A percentile compares a stretch with the other conserved stretches of the same genome.
Conservation (phyloP, 176 grass and related monocot genomes). For the Rhipidocladum racemiflorum region DNA sequence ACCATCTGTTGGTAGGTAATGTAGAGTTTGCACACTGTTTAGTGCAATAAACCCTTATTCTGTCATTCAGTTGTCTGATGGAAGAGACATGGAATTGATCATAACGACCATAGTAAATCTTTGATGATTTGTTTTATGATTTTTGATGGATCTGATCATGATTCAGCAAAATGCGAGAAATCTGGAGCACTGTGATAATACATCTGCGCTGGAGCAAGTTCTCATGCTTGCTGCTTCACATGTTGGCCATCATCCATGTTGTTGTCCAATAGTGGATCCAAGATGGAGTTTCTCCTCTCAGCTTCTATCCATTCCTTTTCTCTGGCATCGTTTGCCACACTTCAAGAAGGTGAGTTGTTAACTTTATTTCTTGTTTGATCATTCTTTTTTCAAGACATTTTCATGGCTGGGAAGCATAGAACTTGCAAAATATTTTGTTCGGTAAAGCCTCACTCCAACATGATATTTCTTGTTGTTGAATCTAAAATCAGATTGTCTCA, state of each 20-base stretch:
- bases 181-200: conserved; percentile 24
- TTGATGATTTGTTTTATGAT: conserved; percentile 1
- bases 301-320: conserved; percentile 84
- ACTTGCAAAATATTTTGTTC: conserved; percentile 20
- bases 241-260: conserved; percentile 54
- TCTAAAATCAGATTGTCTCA: not conserved
- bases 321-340: conserved; percentile 79
- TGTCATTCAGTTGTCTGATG: conserved; percentile 19
- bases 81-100: not conserved
- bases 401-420: conserved; percentile 9
- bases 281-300: conserved; percentile 87
- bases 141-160: conserved; percentile 24
- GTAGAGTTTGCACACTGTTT: not conserved
- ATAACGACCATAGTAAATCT: conserved; percentile 4
- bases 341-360: conserved; percentile 77
- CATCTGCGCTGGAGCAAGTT: conserved; percentile 72
- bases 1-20: conserved; percentile 15
- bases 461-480: not conserved
- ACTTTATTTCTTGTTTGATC: conserved; percentile 12
- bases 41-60: not conserved
- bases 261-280: conserved; percentile 53
- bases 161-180: conserved; percentile 63
- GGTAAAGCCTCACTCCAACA: not conserved
- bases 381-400: not conserved
- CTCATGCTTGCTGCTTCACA: conserved; percentile 74